Evolutionary conservation across 1,284 basidiomycete genomes (phyloP).

Genomic region (Apiotrichum veenhuisii): DNA sequence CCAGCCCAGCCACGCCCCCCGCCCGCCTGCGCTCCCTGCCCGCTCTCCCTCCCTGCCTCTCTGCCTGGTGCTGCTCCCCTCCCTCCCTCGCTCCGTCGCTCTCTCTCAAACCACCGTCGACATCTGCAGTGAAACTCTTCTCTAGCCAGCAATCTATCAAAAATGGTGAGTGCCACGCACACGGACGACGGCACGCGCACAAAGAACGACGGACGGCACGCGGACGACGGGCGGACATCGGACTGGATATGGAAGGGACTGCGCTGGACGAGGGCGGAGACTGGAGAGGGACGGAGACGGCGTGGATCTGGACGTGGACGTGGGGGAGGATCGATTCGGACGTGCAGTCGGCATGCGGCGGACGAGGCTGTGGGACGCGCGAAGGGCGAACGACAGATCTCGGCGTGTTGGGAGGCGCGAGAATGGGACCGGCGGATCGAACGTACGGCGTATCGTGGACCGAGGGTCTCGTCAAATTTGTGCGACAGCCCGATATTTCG

Average conservation of each 20-base stretch:
- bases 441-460: no score
- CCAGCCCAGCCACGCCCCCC: no score
- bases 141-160: constrained; percentile 5
- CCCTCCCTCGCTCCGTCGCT: background rate
- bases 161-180: background rate
- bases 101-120: constrained; percentile 1
- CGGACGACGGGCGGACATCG: background rate
- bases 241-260: background rate
- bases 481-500: no score
- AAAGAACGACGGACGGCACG: background rate
- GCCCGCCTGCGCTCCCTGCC: background rate
- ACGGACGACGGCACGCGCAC: background rate
- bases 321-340: no score
- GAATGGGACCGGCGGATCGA: no score
- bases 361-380: background rate
- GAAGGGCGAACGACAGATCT: background rate
- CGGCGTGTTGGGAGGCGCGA: no score
- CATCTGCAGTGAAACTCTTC: background rate
- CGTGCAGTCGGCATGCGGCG: no score
- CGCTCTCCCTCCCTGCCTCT: background rate
- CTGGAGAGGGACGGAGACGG: background rate
- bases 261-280: background rate
- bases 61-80: background rate
- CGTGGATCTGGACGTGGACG: no score
- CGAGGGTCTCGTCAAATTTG: no score